Evolutionary conservation across 148 eudicot species (phyloP).

Genomic region (Drosera capensis): DNA sequence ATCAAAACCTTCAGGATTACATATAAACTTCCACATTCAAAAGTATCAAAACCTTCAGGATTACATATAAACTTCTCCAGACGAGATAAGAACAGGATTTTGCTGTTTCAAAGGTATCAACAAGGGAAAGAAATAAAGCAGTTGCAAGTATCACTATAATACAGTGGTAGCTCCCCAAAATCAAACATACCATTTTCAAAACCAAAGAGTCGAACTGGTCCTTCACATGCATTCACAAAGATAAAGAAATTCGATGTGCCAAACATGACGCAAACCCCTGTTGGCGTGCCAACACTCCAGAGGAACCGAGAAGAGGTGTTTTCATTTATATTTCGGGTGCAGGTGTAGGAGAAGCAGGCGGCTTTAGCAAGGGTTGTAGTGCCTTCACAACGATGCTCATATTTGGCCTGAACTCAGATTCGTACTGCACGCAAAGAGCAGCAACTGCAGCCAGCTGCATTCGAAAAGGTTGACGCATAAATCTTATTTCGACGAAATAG

Average conservation of each 20-base stretch:
- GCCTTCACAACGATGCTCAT: slow-evolving; percentile 77
- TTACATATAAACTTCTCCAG: no score
- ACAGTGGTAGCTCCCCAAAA: background rate
- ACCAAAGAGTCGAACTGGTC: background rate
- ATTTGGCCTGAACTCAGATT: slow-evolving; percentile 66
- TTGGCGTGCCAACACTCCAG: no score
- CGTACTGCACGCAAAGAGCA: slow-evolving; percentile 63
- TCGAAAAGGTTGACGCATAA: background rate
- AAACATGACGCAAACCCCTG: no score
- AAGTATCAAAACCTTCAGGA: no score
- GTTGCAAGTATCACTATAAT: no score
- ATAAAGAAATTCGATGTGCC: background rate
- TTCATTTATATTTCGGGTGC: slow-evolving; percentile 3
- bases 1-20: no score
- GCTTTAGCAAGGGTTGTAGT: slow-evolving; percentile 47
- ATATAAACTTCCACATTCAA: no score
- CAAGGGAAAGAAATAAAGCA: no score
- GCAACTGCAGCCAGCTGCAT: slow-evolving; percentile 69
- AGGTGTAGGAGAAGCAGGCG: slow-evolving; percentile 26
- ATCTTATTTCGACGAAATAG: background rate
- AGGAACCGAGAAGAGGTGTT: background rate
- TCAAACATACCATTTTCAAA: background rate
- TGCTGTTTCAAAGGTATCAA: no score
- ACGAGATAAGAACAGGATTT: no score
- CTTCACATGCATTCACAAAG: background rate